Conservation (phyloP, 352 stramenopile genomes). For the Elongisporangium anandrum region DNA sequence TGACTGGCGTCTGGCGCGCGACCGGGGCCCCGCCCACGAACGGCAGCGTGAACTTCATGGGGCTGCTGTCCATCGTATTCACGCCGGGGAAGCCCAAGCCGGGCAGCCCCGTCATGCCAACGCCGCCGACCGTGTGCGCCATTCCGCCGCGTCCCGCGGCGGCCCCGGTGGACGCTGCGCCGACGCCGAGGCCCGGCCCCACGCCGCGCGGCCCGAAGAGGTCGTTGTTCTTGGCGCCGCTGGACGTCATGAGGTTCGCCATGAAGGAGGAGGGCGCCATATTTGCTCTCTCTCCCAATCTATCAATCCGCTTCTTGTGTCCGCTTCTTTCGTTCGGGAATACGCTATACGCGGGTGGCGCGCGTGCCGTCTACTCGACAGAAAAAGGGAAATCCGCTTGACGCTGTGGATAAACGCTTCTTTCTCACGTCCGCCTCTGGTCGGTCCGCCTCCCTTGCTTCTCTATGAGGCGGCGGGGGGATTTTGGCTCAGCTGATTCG, state of each 20-base stretch:
- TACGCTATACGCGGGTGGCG: not conserved
- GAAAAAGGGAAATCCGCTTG: not conserved
- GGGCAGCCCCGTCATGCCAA: constrained; percentile 28
- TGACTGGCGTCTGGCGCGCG: constrained; percentile 5
- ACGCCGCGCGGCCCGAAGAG: constrained; percentile 9
- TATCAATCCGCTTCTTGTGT: not conserved
- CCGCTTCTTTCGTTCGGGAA: not conserved
- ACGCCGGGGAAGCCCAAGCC: constrained; percentile 7
- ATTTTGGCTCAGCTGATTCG: not conserved
- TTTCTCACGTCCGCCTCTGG: not conserved
- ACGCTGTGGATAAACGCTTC: not conserved
- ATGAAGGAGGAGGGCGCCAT: constrained; percentile 62
- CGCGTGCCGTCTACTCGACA: not conserved
- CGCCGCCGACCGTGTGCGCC: constrained; percentile 11
- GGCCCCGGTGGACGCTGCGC: constrained; percentile 1
- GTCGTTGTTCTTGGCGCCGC: constrained; percentile 8
- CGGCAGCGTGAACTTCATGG: constrained; percentile 3
- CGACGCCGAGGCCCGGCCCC: not conserved
- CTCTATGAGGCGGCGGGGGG: not conserved
- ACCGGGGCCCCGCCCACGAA: constrained; percentile 7
- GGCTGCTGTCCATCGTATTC: constrained; percentile 5
- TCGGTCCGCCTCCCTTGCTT: not conserved
- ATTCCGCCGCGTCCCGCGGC: constrained; percentile 20
- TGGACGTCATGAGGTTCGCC: constrained; percentile 41
- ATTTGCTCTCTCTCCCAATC: constrained; percentile 7